These are phyloP conservation scores for Ceratobasidium sp. DNA, from an alignment of 1,284 basidiomycete species.

Conservation along the genomic window DNA sequence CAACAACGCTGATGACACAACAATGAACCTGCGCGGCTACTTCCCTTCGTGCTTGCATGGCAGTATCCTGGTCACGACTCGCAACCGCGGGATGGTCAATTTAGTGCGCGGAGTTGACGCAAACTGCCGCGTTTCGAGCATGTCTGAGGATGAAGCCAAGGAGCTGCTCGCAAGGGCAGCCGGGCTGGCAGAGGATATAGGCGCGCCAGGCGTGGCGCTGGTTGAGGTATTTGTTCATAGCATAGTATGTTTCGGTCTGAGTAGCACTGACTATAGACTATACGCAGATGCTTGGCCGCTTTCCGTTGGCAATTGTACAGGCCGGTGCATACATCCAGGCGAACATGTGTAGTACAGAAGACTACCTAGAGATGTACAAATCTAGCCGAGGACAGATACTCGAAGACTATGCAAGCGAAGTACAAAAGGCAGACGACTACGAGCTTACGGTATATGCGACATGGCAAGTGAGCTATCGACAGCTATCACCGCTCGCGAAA, in stretches of 20 bases:
- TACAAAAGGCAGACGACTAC: conserved; percentile 12
- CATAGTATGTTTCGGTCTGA: no score
- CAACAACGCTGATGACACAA: background rate
- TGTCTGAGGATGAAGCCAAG: background rate
- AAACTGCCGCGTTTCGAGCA: no score
- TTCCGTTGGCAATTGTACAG: conserved; percentile 34
- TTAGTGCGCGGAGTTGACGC: no score
- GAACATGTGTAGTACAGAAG: background rate
- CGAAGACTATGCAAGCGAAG: background rate
- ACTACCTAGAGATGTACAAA: conserved; percentile 3
- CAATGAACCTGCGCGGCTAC: background rate
- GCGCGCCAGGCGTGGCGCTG: no score
- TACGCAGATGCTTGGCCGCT: conserved; percentile 9
- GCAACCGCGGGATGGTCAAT: background rate
- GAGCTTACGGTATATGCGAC: conserved; percentile 25
- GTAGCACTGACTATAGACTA: no score
- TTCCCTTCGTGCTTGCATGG: conserved; percentile 8
- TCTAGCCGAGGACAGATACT: background rate
- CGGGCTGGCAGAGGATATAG: background rate
- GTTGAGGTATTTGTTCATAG: no score
- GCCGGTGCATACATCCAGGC: conserved; percentile 36
- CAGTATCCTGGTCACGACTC: conserved; percentile 4
- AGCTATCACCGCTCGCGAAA: background rate
- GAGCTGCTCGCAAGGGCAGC: background rate
- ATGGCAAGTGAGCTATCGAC: conserved; percentile 6